Percentiles rank a stretch among this genome's conserved stretches.
These are phyloP conservation scores for Xylaria hypoxylon DNA, from an alignment of 2,329 filamentous ascomycete genomes.

Conservation along the genomic window DNA sequence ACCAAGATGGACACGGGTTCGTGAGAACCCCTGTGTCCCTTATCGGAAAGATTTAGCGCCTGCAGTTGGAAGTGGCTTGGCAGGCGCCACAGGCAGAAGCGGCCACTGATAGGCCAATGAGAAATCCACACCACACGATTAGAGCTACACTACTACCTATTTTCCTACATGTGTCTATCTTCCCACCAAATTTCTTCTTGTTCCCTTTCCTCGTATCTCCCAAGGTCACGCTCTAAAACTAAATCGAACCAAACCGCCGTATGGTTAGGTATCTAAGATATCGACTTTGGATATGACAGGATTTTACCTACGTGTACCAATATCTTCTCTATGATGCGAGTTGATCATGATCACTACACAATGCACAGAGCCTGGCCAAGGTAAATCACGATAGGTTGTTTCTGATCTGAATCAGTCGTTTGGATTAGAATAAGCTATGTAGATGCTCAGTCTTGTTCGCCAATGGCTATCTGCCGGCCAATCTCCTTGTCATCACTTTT, in stretches of 20 bases:
- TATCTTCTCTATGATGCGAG: not conserved
- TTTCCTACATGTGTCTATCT: not conserved
- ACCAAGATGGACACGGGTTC: constrained; percentile 33
- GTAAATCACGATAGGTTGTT: not conserved
- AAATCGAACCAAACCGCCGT: not conserved
- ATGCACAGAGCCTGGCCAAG: constrained; percentile 1
- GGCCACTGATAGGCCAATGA: constrained; percentile 11
- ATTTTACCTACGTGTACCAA: not conserved
- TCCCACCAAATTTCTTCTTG: not conserved
- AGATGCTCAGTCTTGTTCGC: not conserved
- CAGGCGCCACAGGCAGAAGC: constrained; percentile 19
- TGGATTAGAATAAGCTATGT: constrained; percentile 16
- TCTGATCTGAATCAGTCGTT: constrained; percentile 2
- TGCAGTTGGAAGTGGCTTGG: constrained; percentile 21
- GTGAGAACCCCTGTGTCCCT: constrained; percentile 29
- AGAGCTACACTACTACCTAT: not conserved
- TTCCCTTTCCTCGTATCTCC: not conserved
- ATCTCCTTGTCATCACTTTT: not conserved
- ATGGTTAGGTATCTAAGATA: not conserved
- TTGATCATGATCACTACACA: not conserved
- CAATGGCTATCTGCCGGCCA: not conserved
- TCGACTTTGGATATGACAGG: not conserved
- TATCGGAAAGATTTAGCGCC: constrained; percentile 14
- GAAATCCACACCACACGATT: constrained; percentile 5
- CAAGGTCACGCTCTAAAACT: not conserved